Evolutionary conservation across 176 grass and related monocot species (phyloP).

Genomic region (Miscanthus lutarioriparius): DNA sequence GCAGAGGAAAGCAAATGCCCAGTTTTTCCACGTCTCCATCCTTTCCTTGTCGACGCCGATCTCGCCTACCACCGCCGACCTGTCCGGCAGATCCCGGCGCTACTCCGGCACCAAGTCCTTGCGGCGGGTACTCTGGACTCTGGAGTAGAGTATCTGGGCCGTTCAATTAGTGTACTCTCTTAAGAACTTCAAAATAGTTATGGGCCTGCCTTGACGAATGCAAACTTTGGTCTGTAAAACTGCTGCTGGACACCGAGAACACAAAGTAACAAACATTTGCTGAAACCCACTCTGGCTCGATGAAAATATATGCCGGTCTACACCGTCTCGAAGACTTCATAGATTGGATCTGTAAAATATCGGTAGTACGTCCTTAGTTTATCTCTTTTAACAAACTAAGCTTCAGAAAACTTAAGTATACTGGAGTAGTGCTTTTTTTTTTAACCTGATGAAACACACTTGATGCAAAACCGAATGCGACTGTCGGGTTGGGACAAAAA

Average conservation of each 20-base stretch:
- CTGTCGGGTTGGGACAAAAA: slow-evolving; percentile 27
- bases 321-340: background rate
- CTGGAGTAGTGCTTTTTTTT: background rate
- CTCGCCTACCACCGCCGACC: no score
- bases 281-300: background rate
- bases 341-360: background rate
- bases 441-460: background rate
- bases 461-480: slow-evolving; percentile 38
- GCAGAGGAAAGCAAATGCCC: no score
- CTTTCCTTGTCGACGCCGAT: no score
- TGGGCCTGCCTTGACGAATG: background rate
- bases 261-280: background rate
- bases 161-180: no score
- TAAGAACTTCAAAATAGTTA: background rate
- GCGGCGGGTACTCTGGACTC: background rate
- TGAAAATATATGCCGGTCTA: background rate
- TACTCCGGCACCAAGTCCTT: no score
- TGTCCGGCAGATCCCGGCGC: no score
- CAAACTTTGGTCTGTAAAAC: background rate
- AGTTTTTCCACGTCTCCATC: no score
- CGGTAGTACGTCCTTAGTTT: no score
- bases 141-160: background rate
- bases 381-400: background rate
- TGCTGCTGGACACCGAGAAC: background rate
- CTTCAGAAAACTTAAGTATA: background rate